These are phyloP conservation scores for Beauveria brongniartii DNA, from an alignment of 2,329 filamentous ascomycete species.

Conservation along the genomic window DNA sequence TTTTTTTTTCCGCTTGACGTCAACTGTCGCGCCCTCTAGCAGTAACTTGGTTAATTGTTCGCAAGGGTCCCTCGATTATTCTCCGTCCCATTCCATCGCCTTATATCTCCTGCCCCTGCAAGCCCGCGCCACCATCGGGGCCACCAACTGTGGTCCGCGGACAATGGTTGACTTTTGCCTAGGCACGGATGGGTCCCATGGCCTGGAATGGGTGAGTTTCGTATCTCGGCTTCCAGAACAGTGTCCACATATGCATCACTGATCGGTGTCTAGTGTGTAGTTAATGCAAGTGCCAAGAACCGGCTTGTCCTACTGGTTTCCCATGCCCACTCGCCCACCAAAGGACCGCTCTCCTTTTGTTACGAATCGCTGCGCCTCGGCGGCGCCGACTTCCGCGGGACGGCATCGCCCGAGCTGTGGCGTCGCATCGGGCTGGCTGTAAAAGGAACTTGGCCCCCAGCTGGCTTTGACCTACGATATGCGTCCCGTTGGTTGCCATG, in stretches of 20 bases:
- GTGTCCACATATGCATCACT: neutral
- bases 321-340: neutral
- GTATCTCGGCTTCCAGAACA: neutral
- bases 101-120: constrained; percentile 4
- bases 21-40: neutral
- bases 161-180: neutral
- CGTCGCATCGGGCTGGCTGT: neutral
- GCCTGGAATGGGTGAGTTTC: neutral
- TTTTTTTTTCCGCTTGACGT: neutral
- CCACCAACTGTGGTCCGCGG: neutral
- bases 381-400: neutral
- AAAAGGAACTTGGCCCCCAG: neutral
- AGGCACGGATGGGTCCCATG: neutral
- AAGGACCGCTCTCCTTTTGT: neutral
- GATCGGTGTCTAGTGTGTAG: neutral
- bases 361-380: neutral
- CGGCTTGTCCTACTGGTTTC: neutral
- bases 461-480: neutral
- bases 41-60: neutral
- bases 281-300: neutral
- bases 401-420: neutral
- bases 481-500: too few species aligned
- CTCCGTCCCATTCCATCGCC: neutral
- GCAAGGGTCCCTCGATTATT: neutral
- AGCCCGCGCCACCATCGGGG: too few species aligned